These are phyloP conservation scores for Cladosporium oxysporum DNA, from an alignment of 2,329 filamentous ascomycete genomes.

Conservation along the genomic window DNA sequence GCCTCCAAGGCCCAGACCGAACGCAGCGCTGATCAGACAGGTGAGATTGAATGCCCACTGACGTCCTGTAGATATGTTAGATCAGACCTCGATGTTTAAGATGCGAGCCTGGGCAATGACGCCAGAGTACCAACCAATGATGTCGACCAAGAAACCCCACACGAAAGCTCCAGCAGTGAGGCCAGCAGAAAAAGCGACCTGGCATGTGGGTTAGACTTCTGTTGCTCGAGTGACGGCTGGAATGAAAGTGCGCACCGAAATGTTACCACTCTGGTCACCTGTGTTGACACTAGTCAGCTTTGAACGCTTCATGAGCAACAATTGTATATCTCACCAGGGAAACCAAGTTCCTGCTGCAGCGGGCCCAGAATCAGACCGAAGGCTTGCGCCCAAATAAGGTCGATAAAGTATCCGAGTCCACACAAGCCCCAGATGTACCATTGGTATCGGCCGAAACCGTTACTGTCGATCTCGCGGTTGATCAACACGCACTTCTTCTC, in stretches of 20 bases:
- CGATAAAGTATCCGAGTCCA: constrained; percentile 58
- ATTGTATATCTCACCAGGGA: constrained; percentile 35
- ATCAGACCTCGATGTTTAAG: background rate
- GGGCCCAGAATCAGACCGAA: constrained; percentile 58
- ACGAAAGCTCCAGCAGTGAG: constrained; percentile 58
- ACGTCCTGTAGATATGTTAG: constrained; percentile 40
- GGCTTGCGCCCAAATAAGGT: constrained; percentile 60
- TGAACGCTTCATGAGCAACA: background rate
- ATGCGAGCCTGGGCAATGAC: constrained; percentile 1
- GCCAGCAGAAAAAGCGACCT: constrained; percentile 54
- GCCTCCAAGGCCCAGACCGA: constrained; percentile 55
- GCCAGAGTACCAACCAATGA: constrained; percentile 42
- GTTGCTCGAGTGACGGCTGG: constrained; percentile 6
- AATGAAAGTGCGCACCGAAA: constrained; percentile 42
- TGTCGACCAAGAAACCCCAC: constrained; percentile 59
- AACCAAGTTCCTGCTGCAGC: constrained; percentile 59
- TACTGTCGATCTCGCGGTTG: constrained; percentile 52
- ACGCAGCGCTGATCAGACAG: constrained; percentile 56
- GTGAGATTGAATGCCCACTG: constrained; percentile 61
- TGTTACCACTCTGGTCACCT: constrained; percentile 47
- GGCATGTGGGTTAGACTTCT: background rate
- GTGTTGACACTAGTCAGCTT: background rate
- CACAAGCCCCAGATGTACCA: constrained; percentile 54
- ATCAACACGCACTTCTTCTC: constrained; percentile 49
- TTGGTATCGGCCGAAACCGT: constrained; percentile 57